Evolutionary conservation across 192 early-diverging fungal genomes (phyloP).

Genomic region (Podila epicladia): DNA sequence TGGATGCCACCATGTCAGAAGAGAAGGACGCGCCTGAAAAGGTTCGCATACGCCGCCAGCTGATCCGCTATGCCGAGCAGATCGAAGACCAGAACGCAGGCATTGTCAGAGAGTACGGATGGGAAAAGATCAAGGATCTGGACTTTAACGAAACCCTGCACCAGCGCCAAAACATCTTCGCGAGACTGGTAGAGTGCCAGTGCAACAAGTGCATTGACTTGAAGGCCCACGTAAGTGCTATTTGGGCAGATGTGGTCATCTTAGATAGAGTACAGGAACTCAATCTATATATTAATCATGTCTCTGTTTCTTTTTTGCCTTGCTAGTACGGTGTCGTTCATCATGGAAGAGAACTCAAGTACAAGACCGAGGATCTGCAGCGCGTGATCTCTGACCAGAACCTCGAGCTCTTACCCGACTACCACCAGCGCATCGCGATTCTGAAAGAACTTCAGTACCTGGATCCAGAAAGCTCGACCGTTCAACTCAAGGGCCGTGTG

Average conservation of each 20-base stretch:
- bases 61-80: conserved; percentile 37
- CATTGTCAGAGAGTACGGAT: conserved; percentile 75
- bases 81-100: conserved; percentile 23
- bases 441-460: conserved; percentile 84
- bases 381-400: conserved; percentile 91
- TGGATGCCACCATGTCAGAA: conserved; percentile 17
- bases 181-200: conserved; percentile 63
- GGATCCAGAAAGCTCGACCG: conserved; percentile 80
- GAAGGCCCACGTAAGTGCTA: conserved; percentile 71
- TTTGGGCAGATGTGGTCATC: neutral
- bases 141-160: conserved; percentile 84
- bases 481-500: conserved; percentile 95
- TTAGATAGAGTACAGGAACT: neutral
- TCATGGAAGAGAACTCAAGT: conserved; percentile 68
- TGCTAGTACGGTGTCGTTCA: conserved; percentile 62
- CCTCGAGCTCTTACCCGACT: conserved; percentile 93
- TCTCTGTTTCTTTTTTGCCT: neutral
- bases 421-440: conserved; percentile 87
- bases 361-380: conserved; percentile 77
- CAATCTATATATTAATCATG: neutral
- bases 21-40: conserved; percentile 29
- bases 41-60: conserved; percentile 11
- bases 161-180: conserved; percentile 66
- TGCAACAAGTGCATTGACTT: conserved; percentile 84
- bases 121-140: conserved; percentile 85